Evolutionary conservation across 1,284 basidiomycete genomes (phyloP).

Genomic region (Ceratobasidium sp.): DNA sequence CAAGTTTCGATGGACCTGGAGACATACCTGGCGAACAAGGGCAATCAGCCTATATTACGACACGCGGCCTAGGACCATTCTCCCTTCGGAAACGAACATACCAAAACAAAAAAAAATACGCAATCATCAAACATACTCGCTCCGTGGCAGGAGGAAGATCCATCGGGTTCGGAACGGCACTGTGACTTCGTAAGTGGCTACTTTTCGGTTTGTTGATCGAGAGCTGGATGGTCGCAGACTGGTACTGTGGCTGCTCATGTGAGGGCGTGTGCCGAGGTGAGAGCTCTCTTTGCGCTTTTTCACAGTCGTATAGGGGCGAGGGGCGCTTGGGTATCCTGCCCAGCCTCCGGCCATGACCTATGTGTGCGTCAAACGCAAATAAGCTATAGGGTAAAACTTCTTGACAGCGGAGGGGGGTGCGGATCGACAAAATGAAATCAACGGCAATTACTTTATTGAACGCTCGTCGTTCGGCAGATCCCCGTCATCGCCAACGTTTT

Average conservation of each 20-base stretch:
- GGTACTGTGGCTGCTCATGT: constrained; percentile 10
- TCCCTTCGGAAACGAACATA: neutral
- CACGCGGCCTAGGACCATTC: neutral
- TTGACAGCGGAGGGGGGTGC: constrained; percentile 2
- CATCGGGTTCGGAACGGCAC: constrained; percentile 1
- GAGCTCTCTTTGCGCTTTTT: constrained; percentile 10
- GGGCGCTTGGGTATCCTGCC: neutral
- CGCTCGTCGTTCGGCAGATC: constrained; percentile 13
- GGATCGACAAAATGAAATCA: constrained; percentile 20
- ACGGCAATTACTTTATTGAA: constrained; percentile 21
- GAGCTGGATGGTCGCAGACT: neutral
- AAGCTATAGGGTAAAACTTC: constrained; percentile 19
- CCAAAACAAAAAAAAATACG: neutral
- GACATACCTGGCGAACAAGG: constrained; percentile 2
- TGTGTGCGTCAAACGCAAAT: neutral
- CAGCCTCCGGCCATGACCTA: neutral
- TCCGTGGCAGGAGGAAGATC: neutral
- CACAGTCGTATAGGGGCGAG: constrained; percentile 8
- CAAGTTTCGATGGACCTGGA: neutral
- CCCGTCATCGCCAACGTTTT: constrained; percentile 16
- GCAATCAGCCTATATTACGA: neutral
- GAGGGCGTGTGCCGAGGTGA: constrained; percentile 11
- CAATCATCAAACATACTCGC: neutral
- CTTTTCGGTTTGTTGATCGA: constrained; percentile 11
- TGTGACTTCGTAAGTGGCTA: neutral